A percentile compares a stretch with the other conserved stretches of the same genome.
These are phyloP conservation scores for Chloromonas sp. DNA, from an alignment of 163 green algal genomes.

Conservation along the genomic window DNA sequence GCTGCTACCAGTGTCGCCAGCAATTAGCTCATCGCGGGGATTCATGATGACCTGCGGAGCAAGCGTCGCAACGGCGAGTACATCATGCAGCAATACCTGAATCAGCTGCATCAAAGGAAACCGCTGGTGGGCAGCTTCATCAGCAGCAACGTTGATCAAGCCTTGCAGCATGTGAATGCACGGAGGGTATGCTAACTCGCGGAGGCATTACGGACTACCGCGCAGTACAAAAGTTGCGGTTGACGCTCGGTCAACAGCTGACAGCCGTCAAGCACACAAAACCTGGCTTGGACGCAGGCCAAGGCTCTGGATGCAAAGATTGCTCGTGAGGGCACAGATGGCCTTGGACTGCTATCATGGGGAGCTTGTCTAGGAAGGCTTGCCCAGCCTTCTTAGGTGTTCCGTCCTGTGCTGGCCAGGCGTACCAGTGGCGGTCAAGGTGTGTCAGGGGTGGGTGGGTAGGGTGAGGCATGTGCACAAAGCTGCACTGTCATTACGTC, in stretches of 20 bases:
- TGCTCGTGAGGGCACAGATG: slow-evolving; percentile 15
- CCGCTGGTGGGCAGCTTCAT: slow-evolving; percentile 60
- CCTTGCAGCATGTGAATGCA: slow-evolving; percentile 48
- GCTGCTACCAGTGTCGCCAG: no score
- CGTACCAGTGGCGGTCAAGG: slow-evolving; percentile 84
- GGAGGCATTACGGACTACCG: neutral
- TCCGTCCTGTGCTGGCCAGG: slow-evolving; percentile 29
- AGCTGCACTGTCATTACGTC: no score
- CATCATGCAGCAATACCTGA: slow-evolving; percentile 61
- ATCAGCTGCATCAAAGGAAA: slow-evolving; percentile 44
- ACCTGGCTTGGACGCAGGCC: slow-evolving; percentile 34
- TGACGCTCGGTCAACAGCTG: no score
- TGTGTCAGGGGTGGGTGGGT: slow-evolving; percentile 2
- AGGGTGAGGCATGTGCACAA: no score
- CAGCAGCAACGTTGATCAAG: slow-evolving; percentile 48
- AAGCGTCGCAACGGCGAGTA: slow-evolving; percentile 53
- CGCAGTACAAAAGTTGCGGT: neutral
- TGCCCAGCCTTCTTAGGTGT: no score
- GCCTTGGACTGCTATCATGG: slow-evolving; percentile 51
- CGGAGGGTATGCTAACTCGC: no score
- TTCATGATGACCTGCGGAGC: slow-evolving; percentile 40
- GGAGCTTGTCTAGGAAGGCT: no score
- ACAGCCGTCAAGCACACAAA: no score
- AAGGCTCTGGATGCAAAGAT: slow-evolving; percentile 56
- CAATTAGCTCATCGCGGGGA: slow-evolving; percentile 27